Conservation (phyloP, 2,329 filamentous ascomycete species). For the Rhynchosporium secalis region DNA sequence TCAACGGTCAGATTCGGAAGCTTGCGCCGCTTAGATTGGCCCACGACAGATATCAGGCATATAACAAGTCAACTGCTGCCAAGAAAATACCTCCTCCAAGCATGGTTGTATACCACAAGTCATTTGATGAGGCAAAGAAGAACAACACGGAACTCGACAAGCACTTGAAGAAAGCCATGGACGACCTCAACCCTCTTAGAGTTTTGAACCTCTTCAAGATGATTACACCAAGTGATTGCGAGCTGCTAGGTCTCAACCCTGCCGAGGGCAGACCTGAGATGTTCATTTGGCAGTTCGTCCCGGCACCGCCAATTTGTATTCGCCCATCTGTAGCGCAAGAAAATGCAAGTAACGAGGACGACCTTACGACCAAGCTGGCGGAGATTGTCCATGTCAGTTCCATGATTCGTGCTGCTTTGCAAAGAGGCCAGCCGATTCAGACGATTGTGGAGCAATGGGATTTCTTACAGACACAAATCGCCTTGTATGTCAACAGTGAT, state of each 20-base stretch:
- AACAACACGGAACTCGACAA: constrained; percentile 83
- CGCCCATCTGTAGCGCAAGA: constrained; percentile 93
- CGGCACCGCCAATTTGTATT: constrained; percentile 91
- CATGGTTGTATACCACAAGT: constrained; percentile 83
- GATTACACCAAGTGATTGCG: constrained; percentile 82
- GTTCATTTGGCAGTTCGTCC: constrained; percentile 96
- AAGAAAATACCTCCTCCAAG: constrained; percentile 81
- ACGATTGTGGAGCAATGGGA: constrained; percentile 99
- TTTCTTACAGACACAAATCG: constrained; percentile 90
- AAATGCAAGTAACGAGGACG: constrained; percentile 90
- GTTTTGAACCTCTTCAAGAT: constrained; percentile 90
- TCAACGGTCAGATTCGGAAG: constrained; percentile 93
- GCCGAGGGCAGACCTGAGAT: constrained; percentile 88
- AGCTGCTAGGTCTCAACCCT: constrained; percentile 85
- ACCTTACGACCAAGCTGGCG: constrained; percentile 93
- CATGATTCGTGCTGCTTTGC: constrained; percentile 77
- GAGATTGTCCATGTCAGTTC: constrained; percentile 94
- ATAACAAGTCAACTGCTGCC: constrained; percentile 82
- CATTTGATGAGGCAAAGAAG: constrained; percentile 77
- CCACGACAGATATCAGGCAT: constrained; percentile 88
- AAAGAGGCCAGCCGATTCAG: constrained; percentile 79
- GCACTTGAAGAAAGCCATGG: constrained; percentile 86
- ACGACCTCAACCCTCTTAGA: constrained; percentile 87
- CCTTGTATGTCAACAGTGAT: constrained; percentile 97
- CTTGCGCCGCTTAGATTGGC: constrained; percentile 88